Base-by-base conservation (phyloP, 108 stramenopile species). In the Pseudonitzschia multiseries region DNA sequence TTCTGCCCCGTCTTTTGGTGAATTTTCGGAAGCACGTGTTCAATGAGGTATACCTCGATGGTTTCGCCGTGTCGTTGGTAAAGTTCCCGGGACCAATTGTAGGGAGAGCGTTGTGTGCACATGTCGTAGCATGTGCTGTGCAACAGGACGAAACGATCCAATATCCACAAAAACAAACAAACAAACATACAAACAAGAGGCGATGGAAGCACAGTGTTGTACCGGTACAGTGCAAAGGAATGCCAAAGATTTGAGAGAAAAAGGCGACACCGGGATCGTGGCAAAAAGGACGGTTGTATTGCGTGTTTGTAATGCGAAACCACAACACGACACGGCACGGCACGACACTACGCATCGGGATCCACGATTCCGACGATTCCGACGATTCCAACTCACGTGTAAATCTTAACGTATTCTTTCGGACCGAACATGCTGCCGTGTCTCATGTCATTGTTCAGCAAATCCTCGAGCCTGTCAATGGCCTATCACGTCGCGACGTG, bases 51-150 rank as follows among this genome's bases (percentile, higher is more conserved):
- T 33, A 72, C 68, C 59, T 92, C 88, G 79, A 98, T 98, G 43
- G 95, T 96, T 63, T 98, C 96, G 46, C 97, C 94, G 79, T 99
- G 98, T 52, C 97, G 82, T 41, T 90, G 81, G 86, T 99, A 99
- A 3, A 99, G 91, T 71, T 98, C 93, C 72, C 97, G 96, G 31
- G 97, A 97, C 92, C 93, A 98, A 83, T 99, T 99, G 92, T 97
- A 97, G n/a, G 99, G 99, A 27, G 90, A 83, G 15, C 97, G 91
- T 77, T 99, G 99, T 51, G 97, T 99, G 81, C 99, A 99, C 98
- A 99, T 99, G 80, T 98, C 96, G 86, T 99, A 99, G 86, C 97
- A 99, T 26, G 84, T 92, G n/a, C 96, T 99, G 90, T 77, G 80
- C 27, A 27, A 53, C 14, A 36, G 48, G 33, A 48, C 53, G 54